Evolutionary conservation across 2,329 filamentous ascomycete genomes (phyloP).

Genomic region (Ambrosiella cleistominuta): DNA sequence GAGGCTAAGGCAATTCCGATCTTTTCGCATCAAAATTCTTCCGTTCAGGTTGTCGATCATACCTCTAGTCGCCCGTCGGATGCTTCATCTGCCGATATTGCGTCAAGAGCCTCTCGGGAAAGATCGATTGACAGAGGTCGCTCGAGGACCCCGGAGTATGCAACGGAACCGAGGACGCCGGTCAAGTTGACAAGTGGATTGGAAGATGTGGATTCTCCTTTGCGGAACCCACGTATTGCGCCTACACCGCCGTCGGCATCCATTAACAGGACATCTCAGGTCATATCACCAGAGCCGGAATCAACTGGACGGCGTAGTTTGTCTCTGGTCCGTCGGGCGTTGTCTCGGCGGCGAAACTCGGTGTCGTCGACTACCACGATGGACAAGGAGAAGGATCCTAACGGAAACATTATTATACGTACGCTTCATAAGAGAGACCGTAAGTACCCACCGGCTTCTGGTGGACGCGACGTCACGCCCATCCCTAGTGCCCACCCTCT

Average conservation of each 20-base stretch:
- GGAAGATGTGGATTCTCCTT: conserved; percentile 41
- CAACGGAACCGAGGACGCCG: conserved; percentile 9
- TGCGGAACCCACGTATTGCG: conserved; percentile 43
- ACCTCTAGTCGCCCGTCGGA: conserved; percentile 30
- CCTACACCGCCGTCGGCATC: conserved; percentile 29
- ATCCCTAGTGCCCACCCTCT: conserved; percentile 5
- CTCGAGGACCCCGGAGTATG: conserved; percentile 1
- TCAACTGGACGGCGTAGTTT: conserved; percentile 26
- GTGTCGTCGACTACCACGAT: conserved; percentile 14
- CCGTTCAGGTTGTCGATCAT: conserved; percentile 42
- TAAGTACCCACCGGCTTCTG: conserved; percentile 10
- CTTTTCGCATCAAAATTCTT: conserved; percentile 47
- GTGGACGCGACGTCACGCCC: conserved; percentile 10
- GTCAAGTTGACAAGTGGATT: conserved; percentile 24
- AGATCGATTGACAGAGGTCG: conserved; percentile 3
- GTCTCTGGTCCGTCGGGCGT: conserved; percentile 36
- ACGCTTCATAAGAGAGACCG: conserved; percentile 4
- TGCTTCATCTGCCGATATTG: conserved; percentile 20
- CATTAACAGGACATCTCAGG: conserved; percentile 7
- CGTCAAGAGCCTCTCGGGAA: not conserved
- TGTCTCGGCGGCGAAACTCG: conserved; percentile 30
- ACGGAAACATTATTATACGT: conserved; percentile 3
- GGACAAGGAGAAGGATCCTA: not conserved
- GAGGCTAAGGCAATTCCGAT: conserved; percentile 46
- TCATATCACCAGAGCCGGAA: conserved; percentile 1